Percentiles rank a stretch among this genome's conserved stretches.
These are phyloP conservation scores for Fusarium piperis DNA, from an alignment of 2,329 filamentous ascomycete species.

Conservation along the genomic window DNA sequence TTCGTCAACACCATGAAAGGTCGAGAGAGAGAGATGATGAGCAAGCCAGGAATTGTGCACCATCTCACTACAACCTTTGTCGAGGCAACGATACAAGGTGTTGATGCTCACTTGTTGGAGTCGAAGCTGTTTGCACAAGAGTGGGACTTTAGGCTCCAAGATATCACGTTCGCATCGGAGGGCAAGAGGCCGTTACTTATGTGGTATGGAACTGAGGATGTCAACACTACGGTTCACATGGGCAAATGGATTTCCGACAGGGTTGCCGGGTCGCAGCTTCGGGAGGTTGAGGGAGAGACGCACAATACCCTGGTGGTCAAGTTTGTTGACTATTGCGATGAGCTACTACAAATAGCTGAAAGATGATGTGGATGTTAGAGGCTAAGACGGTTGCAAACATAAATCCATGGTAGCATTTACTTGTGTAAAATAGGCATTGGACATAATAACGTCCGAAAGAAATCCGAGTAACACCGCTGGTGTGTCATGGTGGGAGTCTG, in stretches of 20 bases:
- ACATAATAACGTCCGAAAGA: background rate
- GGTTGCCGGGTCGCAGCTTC: conserved; percentile 2
- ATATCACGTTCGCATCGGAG: conserved; percentile 10
- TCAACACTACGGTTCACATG: conserved; percentile 17
- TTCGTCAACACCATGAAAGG: background rate
- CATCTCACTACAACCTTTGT: background rate
- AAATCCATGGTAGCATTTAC: too few relatives aligned
- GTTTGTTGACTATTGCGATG: conserved; percentile 12
- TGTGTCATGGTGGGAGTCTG: background rate
- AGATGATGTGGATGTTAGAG: background rate
- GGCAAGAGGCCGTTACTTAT: conserved; percentile 3
- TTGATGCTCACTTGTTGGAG: conserved; percentile 4
- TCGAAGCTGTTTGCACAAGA: background rate
- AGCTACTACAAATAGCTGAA: background rate
- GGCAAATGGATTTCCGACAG: conserved; percentile 12
- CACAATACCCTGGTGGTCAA: conserved; percentile 4
- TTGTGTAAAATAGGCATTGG: background rate
- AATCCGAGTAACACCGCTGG: background rate
- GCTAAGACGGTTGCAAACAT: background rate
- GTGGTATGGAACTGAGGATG: conserved; percentile 9
- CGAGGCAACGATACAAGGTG: conserved; percentile 11
- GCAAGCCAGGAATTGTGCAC: background rate
- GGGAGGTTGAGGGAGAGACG: conserved; percentile 9
- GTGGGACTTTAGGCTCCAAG: conserved; percentile 12
- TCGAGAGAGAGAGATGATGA: conserved; percentile 5